Conservation (phyloP, 768 basidiomycete genomes). For the Auricularia cornea region DNA sequence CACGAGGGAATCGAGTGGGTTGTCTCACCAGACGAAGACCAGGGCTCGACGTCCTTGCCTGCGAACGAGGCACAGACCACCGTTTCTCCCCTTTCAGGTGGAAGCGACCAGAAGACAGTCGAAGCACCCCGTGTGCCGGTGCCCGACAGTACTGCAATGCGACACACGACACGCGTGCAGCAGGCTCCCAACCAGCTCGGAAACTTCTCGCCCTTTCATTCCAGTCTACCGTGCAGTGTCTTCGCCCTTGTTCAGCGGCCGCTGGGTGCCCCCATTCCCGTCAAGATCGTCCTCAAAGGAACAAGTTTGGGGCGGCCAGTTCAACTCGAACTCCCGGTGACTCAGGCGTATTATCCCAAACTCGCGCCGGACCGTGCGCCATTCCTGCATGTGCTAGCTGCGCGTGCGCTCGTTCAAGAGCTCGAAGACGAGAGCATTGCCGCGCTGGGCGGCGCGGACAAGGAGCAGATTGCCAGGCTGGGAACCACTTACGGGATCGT, state of each 20-base stretch:
- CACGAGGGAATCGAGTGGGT: constrained; percentile 44
- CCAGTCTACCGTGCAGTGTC: constrained; percentile 9
- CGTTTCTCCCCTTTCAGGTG: background rate
- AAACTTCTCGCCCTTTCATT: constrained; percentile 1
- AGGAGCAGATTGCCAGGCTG: constrained; percentile 40
- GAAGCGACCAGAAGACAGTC: too few species aligned
- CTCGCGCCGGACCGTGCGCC: constrained; percentile 20
- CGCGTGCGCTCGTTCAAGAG: constrained; percentile 46
- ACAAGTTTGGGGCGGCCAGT: constrained; percentile 2
- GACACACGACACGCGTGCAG: constrained; percentile 7
- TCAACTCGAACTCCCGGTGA: constrained; percentile 10
- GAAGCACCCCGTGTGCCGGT: too few species aligned
- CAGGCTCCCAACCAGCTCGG: constrained; percentile 5
- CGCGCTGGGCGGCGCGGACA: constrained; percentile 25
- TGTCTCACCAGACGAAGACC: constrained; percentile 3
- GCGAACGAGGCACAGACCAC: background rate
- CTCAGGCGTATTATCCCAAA: background rate
- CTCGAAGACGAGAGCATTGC: constrained; percentile 27
- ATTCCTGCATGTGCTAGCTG: constrained; percentile 44
- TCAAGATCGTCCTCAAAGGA: constrained; percentile 2
- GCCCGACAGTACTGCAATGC: too few species aligned
- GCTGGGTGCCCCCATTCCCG: background rate
- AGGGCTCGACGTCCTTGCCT: background rate
- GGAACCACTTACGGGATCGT: constrained; percentile 45
- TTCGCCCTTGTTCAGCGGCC: constrained; percentile 9